Evolutionary conservation across 1,284 basidiomycete genomes (phyloP).

Genomic region (Lentinus polychrous): DNA sequence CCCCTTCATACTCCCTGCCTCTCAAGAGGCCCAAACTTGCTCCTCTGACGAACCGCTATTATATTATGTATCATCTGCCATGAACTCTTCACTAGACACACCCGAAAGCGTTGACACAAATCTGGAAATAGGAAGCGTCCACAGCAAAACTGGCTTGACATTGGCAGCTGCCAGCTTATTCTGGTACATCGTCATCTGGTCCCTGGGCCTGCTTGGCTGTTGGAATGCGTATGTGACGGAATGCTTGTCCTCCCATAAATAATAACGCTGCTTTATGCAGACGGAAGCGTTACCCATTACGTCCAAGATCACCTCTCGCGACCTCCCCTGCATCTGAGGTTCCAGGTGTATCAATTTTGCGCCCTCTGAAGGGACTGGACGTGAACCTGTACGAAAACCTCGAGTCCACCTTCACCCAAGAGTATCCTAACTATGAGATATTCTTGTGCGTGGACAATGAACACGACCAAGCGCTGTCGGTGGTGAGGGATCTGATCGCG

Average conservation of each 20-base stretch:
- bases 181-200: constrained; percentile 76
- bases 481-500: constrained; percentile 69
- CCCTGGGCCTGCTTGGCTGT: constrained; percentile 72
- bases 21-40: too few relatives aligned
- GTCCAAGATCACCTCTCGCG: constrained; percentile 58
- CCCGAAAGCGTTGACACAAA: too few relatives aligned
- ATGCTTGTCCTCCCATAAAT: background rate
- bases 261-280: constrained; percentile 30
- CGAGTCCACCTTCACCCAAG: constrained; percentile 84
- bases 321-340: constrained; percentile 43
- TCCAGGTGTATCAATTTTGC: constrained; percentile 86
- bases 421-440: constrained; percentile 86
- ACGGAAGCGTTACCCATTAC: constrained; percentile 62
- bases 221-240: constrained; percentile 59
- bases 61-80: too few relatives aligned
- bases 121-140: too few relatives aligned
- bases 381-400: constrained; percentile 91
- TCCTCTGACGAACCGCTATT: too few relatives aligned
- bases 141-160: constrained; percentile 2
- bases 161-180: constrained; percentile 44
- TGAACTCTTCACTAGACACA: too few relatives aligned
- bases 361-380: constrained; percentile 89
- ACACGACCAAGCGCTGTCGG: constrained; percentile 73
- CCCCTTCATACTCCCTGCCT: too few relatives aligned
- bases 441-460: constrained; percentile 81